Evolutionary conservation across 192 early-diverging fungal species (phyloP), one percentile per base, ranked within the genome.

Genomic region (Geranomyces michiganensis): DNA sequence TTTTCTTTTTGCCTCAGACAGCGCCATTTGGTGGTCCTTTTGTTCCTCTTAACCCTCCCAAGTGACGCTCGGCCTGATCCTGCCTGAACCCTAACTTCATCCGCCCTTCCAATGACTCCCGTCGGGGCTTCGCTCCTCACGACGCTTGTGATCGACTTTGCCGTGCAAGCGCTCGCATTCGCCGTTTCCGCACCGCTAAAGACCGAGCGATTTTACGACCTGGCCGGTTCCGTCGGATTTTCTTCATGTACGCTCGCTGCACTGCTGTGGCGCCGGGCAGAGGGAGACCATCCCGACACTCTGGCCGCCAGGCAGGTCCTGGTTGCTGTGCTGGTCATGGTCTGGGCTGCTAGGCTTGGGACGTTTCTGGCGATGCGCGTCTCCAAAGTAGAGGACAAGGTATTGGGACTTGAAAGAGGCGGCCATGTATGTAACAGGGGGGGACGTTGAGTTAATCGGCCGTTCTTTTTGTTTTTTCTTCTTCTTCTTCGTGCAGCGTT

Each of bases 161-260:
- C 72, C 56, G 79, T 87, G 62, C 85, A 87, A 75, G 44, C 81
- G 8, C 51, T 79, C 41, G 80, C 73, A 33, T 87, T 71, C 70
- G 26, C 77, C 65, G 53, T 73, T 51, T 82, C 85, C 1, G 81
- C 81, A 10, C 44, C 63, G 14, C 58, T 77, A 51, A 55, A 76
- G 63, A 87, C 83, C 24, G 85, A 87, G 68, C 48, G 33, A 6
- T 68, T 81, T 33, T 87, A 85, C 70, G 85, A 87, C 72, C 31
- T 80, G 30, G 66, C 74, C 10, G 85, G 81, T 49, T 30, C 81
- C n/a, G 26, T 87, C 33, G 82, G 81, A 17, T 85, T 83, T 61
- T 14, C 74, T 19, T 26, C 78, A 9, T 81, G 79, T 69, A 72
- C 82, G n/a, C 47, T 83, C 24, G 74, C 71, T 13, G 76, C 79